A percentile compares a stretch with the other conserved stretches of the same genome.
Conservation (phyloP, 2,329 filamentous ascomycete species). For the Aureobasidium sp. region DNA sequence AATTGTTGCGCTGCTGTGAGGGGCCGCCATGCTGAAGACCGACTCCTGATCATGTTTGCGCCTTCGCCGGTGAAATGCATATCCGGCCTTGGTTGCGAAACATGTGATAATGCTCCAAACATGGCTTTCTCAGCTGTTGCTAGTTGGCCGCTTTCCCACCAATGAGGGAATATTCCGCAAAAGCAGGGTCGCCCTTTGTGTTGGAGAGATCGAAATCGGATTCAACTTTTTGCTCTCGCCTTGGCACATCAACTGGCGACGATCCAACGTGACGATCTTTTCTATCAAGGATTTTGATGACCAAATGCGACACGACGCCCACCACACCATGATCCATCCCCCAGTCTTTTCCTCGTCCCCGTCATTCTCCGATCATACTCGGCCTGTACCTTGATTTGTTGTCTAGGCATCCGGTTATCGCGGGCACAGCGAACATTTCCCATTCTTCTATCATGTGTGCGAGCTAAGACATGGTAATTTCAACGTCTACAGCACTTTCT, state of each 20-base stretch:
- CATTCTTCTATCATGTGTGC: too few relatives aligned
- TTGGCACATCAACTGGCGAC: neutral
- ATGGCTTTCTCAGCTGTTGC: neutral
- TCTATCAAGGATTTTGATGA: neutral
- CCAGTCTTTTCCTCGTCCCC: neutral
- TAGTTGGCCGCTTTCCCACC: neutral
- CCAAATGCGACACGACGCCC: neutral
- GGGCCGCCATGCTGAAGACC: neutral
- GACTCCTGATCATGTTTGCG: neutral
- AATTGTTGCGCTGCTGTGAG: neutral
- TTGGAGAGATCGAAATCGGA: neutral
- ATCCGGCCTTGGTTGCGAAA: too few relatives aligned
- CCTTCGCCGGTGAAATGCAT: neutral
- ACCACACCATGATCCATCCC: conserved; percentile 2
- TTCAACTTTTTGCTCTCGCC: neutral
- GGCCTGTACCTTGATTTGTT: neutral
- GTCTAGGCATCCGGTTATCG: neutral
- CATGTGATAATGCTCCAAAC: neutral
- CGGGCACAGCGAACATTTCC: neutral
- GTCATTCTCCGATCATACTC: conserved; percentile 9
- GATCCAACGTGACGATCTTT: conserved; percentile 2
- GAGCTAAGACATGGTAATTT: too few relatives aligned
- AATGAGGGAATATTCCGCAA: neutral
- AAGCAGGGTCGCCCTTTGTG: neutral
- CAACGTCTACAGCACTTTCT: neutral